phyloP scores from a whole-genome alignment of 345 rosid species.

The Raphanus sativus region DNA sequence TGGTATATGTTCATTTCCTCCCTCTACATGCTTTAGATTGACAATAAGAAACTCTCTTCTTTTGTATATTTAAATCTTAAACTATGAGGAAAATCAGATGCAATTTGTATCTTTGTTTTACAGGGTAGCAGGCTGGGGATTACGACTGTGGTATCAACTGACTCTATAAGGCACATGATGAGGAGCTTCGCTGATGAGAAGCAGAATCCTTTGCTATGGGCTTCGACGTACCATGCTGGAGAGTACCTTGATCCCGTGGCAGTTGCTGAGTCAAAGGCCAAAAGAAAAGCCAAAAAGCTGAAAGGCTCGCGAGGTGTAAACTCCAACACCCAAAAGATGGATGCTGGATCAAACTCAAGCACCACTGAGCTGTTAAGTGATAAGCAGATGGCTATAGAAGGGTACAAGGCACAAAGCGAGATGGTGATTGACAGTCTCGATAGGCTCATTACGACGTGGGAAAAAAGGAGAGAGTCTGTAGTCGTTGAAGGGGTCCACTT shows the following conservation, averaged over 20 bases:
- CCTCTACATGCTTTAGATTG: constrained; percentile 33
- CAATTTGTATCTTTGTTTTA: neutral
- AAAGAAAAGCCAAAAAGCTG: constrained; percentile 68
- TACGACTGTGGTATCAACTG: constrained; percentile 95
- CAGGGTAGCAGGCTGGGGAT: constrained; percentile 85
- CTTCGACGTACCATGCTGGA: constrained; percentile 99
- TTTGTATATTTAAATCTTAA: constrained; percentile 16
- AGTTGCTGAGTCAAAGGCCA: constrained; percentile 92
- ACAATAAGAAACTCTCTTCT: constrained; percentile 41
- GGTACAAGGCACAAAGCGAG: constrained; percentile 98
- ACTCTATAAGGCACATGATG: constrained; percentile 99
- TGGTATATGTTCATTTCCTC: constrained; percentile 48
- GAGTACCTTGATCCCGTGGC: constrained; percentile 91
- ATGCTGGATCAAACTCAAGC: constrained; percentile 40
- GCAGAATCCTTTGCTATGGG: constrained; percentile 94
- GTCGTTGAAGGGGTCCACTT: constrained; percentile 98
- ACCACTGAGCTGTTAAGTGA: constrained; percentile 57
- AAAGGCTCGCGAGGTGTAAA: constrained; percentile 52
- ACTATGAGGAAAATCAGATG: neutral
- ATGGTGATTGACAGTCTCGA: constrained; percentile 99
- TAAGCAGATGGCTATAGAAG: constrained; percentile 97
- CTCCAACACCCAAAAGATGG: constrained; percentile 42
- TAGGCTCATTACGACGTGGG: constrained; percentile 96
- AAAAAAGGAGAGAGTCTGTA: constrained; percentile 90
- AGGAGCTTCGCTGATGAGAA: constrained; percentile 95